Percentiles rank a stretch among this genome's conserved stretches.
Evolutionary conservation across 345 rosid species (phyloP).

Genomic region (Eucalyptus regnans): DNA sequence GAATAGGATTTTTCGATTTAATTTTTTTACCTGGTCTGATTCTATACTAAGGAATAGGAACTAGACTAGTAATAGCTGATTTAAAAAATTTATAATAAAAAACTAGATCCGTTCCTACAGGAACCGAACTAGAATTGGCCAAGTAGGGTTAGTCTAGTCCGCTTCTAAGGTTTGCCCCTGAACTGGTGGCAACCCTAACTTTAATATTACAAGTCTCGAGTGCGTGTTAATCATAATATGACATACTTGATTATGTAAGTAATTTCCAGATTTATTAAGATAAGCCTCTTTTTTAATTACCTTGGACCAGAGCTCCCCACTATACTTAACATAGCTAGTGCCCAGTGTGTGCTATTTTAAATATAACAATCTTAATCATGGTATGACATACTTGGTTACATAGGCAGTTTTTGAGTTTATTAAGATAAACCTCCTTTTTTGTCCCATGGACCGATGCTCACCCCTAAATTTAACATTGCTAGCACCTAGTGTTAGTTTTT

Average conservation of each 20-base stretch:
- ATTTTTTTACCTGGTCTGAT: background rate
- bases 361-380: background rate
- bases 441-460: background rate
- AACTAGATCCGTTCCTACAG: background rate
- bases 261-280: background rate
- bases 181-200: fast-evolving
- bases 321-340: background rate
- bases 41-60: background rate
- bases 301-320: fast-evolving
- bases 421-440: background rate
- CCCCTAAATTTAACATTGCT: background rate
- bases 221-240: background rate
- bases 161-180: background rate
- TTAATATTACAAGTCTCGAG: background rate
- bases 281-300: background rate
- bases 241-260: background rate
- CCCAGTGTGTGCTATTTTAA: background rate
- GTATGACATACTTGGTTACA: too few species aligned
- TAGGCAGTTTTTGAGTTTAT: too few species aligned
- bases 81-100: fast-evolving
- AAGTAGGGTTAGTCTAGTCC: background rate
- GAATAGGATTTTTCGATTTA: background rate
- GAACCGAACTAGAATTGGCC: fast-evolving
- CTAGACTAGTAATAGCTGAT: fast-evolving
- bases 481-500: background rate